Evolutionary conservation across 2,329 filamentous ascomycete genomes (phyloP).

Genomic region (Trichophyton schoenleinii): DNA sequence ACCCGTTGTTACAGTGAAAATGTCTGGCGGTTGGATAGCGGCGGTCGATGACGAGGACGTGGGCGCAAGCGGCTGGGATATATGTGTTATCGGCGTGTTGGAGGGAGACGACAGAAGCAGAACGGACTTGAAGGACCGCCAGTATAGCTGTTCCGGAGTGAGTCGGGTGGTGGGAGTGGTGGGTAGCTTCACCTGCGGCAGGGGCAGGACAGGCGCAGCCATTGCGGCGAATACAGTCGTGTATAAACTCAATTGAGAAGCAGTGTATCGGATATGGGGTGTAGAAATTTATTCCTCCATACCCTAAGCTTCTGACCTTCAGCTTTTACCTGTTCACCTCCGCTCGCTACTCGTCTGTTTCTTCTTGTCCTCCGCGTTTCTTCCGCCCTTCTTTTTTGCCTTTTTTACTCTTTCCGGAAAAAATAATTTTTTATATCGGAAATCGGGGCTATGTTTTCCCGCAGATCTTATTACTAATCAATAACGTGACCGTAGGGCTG

Average conservation of each 20-base stretch:
- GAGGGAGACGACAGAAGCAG: conserved; percentile 83
- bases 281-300: not conserved
- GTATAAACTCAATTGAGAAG: not conserved
- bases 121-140: conserved; percentile 88
- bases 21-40: conserved; percentile 37
- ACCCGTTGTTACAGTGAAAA: conserved; percentile 89
- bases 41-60: conserved; percentile 34
- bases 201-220: conserved; percentile 73
- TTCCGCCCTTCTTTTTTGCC: too few relatives aligned
- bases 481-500: not conserved
- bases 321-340: too few relatives aligned
- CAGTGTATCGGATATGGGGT: not conserved
- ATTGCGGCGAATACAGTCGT: conserved; percentile 36
- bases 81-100: conserved; percentile 78
- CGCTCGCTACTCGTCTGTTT: not conserved
- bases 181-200: conserved; percentile 71
- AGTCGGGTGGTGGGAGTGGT: conserved; percentile 62
- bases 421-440: not conserved
- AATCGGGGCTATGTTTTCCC: not conserved
- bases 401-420: not conserved
- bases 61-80: conserved; percentile 54
- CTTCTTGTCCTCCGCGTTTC: not conserved
- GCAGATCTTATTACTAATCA: not conserved
- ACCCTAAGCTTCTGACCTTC: not conserved
- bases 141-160: conserved; percentile 90